Conservation (phyloP, 1,284 basidiomycete species). For the Phlebopus sp. region DNA sequence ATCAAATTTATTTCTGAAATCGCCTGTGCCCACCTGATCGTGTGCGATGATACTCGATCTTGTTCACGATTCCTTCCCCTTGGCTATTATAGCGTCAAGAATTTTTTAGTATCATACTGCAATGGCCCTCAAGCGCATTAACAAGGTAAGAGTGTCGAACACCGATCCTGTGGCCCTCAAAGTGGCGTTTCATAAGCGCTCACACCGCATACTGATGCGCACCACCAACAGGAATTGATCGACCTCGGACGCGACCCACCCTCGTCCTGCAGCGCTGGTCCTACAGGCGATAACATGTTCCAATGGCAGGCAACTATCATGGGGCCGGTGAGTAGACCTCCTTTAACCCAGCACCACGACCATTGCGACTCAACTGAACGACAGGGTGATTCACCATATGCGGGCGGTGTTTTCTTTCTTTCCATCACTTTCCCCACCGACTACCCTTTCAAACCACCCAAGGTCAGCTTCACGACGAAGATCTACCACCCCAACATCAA, state of each 20-base stretch:
- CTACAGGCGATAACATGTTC: slow-evolving; percentile 95
- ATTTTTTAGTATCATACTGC: slow-evolving; percentile 26
- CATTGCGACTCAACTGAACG: slow-evolving; percentile 11
- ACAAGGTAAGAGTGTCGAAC: slow-evolving; percentile 70
- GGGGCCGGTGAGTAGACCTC: slow-evolving; percentile 74
- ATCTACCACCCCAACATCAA: slow-evolving; percentile 98
- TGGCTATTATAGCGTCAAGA: slow-evolving; percentile 28
- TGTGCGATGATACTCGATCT: slow-evolving; percentile 40
- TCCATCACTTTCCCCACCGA: slow-evolving; percentile 92
- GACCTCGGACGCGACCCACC: slow-evolving; percentile 98
- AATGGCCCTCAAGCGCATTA: slow-evolving; percentile 98
- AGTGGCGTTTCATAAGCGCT: slow-evolving; percentile 13
- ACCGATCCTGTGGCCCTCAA: slow-evolving; percentile 5
- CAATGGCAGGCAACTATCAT: slow-evolving; percentile 98
- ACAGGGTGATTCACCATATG: slow-evolving; percentile 91
- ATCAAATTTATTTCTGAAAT: neutral
- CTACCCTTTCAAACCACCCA: slow-evolving; percentile 99
- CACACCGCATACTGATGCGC: slow-evolving; percentile 14
- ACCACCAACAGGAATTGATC: slow-evolving; percentile 76
- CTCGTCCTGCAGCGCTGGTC: slow-evolving; percentile 95
- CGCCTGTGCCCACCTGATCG: slow-evolving; percentile 33
- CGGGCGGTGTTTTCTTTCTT: slow-evolving; percentile 96
- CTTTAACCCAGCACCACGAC: neutral
- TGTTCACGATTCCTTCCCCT: slow-evolving; percentile 14
- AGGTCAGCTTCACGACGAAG: slow-evolving; percentile 99